Conservation (phyloP, 768 basidiomycete genomes). For the Pseudohyphozyma bogoriensis region DNA sequence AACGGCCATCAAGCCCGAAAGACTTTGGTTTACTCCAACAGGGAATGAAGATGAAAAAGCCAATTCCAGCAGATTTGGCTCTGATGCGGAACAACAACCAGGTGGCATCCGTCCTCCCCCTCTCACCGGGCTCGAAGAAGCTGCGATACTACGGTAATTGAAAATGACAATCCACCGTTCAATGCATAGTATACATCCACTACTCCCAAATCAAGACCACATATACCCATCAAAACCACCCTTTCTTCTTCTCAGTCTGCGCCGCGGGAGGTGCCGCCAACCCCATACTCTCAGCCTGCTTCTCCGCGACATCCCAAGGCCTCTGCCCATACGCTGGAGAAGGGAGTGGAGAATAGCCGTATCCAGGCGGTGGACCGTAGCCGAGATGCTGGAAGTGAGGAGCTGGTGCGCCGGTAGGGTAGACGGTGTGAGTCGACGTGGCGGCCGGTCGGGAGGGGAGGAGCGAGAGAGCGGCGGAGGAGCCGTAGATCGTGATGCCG, state of each 20-base stretch:
- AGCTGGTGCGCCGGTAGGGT: neutral
- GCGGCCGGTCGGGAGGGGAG: constrained; percentile 15
- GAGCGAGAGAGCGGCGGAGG: constrained; percentile 13
- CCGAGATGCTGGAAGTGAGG: constrained; percentile 7
- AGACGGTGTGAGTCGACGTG: neutral
- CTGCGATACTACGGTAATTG: no score
- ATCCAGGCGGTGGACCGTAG: neutral
- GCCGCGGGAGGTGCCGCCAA: neutral
- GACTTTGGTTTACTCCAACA: no score
- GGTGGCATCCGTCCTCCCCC: no score
- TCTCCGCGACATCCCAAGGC: neutral
- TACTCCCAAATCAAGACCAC: neutral
- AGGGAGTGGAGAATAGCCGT: neutral
- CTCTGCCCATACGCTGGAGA: neutral
- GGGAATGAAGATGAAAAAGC: no score
- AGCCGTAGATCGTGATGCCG: constrained; percentile 24
- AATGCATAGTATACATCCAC: no score
- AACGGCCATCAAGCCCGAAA: no score
- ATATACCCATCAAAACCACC: neutral
- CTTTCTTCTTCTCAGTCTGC: neutral
- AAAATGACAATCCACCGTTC: no score
- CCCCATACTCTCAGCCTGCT: neutral
- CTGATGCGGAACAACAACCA: no score
- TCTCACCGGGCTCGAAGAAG: no score
- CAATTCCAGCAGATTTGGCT: no score